Base-by-base conservation (phyloP, 345 rosid genomes). In the Aegle marmelos region DNA sequence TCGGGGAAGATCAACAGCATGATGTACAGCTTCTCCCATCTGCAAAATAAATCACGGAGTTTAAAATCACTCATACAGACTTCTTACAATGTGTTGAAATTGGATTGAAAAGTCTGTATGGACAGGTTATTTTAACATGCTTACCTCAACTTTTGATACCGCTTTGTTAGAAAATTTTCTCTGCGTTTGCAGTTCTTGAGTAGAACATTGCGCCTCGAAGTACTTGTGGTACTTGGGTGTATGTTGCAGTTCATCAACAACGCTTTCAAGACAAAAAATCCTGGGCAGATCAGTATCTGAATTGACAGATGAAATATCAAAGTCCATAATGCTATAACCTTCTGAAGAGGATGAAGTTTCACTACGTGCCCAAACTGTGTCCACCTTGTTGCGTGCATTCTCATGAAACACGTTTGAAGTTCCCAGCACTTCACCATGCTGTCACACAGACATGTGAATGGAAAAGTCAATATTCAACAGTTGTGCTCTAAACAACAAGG, bases 21-120 rank as follows among this genome's bases (percentile, higher is more conserved):
- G 71, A 10, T 50, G 5, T 53, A 8, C 41, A 30, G 30, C 33
- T 24, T 74, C 58, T 28, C 56, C 45, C 56, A 25, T 50, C 81
- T 74, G 76, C 84, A 70, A 78, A 69, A 65, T 34, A 68, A 62
- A 73, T 31, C 3, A 25, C 33, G n/a, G 34, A 31, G 78, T 63
- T 69, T 57, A 63, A 63, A 0, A 41, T 27, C 48, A 65, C 48
- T 31, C 5, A 0, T 14, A 21, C 4, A 76, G 7, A 11, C 27
- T 9, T 58, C 19, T 22, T 70, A 39, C 36, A 24, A 30, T 31
- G 13, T 25, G 3, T 36, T 60, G 8, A 78, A 17, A 50, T 77
- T 72, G 39, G 11, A 24, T 27, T 30, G 9, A 28, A 37, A 28
- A 27, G 48, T 48, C 45, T 24, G 64, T 34, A 37, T 27, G 67